Evolutionary conservation across 139 green algal genomes (phyloP).

Genomic region (Tetradesmus lagerheimii): DNA sequence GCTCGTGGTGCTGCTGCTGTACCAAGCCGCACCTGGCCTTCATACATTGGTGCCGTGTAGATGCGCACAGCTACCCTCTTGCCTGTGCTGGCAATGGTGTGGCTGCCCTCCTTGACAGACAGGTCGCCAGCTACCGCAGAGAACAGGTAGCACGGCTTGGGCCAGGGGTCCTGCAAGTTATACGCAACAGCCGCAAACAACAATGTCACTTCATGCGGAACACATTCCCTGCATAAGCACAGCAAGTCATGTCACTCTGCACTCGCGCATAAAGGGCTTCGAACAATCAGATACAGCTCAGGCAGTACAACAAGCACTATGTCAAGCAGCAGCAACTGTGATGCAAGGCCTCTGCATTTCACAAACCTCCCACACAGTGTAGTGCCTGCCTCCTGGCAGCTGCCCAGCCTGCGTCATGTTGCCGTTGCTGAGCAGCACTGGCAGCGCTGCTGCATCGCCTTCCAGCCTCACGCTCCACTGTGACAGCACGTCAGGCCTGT

Average conservation of each 20-base stretch:
- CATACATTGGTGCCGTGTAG: neutral
- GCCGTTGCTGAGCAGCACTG: slow-evolving; percentile 30
- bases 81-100: neutral
- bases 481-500: slow-evolving; percentile 15
- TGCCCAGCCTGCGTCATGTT: neutral
- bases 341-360: too few species aligned
- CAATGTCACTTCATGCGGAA: too few species aligned
- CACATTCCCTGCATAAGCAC: too few species aligned
- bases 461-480: neutral
- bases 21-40: neutral
- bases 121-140: neutral
- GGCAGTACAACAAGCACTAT: too few species aligned
- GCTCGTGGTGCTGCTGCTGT: neutral
- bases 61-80: neutral
- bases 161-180: slow-evolving; percentile 12
- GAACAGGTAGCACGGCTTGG: slow-evolving; percentile 17
- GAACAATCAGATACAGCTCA: too few species aligned
- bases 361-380: neutral
- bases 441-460: neutral
- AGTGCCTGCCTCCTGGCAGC: neutral
- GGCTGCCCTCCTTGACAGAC: neutral
- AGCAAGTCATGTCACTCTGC: too few species aligned
- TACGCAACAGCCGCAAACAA: too few species aligned
- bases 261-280: too few species aligned
- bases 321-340: too few species aligned